A percentile compares a stretch with the other conserved stretches of the same genome.
These are phyloP conservation scores for Haplosporangium gracile DNA, from an alignment of 192 early-diverging fungal genomes.

Conservation along the genomic window DNA sequence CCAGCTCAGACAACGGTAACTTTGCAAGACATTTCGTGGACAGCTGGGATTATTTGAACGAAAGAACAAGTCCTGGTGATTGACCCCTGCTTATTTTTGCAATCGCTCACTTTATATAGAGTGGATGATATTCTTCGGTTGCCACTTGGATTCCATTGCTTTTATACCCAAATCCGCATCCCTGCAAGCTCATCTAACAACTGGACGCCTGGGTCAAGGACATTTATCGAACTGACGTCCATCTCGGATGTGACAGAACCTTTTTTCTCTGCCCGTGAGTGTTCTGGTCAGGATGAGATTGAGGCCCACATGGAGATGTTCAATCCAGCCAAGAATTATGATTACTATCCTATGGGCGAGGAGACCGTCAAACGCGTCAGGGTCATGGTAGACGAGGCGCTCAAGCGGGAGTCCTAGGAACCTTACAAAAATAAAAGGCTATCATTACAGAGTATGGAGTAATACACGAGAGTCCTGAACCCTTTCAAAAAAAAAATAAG, in stretches of 20 bases:
- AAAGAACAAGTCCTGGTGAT: background rate
- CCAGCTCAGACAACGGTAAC: slow-evolving; percentile 60
- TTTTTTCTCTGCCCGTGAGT: slow-evolving; percentile 35
- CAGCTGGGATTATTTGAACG: background rate
- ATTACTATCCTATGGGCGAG: slow-evolving; percentile 52
- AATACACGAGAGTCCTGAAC: background rate
- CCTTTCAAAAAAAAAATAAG: no score
- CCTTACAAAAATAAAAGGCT: background rate
- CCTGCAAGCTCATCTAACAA: slow-evolving; percentile 28
- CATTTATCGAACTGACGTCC: slow-evolving; percentile 48
- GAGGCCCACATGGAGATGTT: slow-evolving; percentile 60
- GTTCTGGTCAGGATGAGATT: slow-evolving; percentile 54
- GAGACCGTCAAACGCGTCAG: slow-evolving; percentile 29
- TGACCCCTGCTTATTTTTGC: background rate
- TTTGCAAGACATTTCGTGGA: background rate
- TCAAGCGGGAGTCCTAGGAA: slow-evolving; percentile 11
- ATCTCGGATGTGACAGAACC: slow-evolving; percentile 9
- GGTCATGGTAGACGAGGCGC: slow-evolving; percentile 36
- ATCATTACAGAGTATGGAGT: background rate
- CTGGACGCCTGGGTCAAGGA: slow-evolving; percentile 24
- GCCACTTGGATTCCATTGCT: slow-evolving; percentile 55
- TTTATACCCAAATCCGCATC: slow-evolving; percentile 58
- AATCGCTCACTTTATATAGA: background rate
- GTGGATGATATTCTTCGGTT: slow-evolving; percentile 17
- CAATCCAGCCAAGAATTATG: slow-evolving; percentile 46